Evolutionary conservation across 768 basidiomycete species (phyloP), one percentile per base, ranked within the genome.

Genomic region (Lentinula aciculospora): DNA sequence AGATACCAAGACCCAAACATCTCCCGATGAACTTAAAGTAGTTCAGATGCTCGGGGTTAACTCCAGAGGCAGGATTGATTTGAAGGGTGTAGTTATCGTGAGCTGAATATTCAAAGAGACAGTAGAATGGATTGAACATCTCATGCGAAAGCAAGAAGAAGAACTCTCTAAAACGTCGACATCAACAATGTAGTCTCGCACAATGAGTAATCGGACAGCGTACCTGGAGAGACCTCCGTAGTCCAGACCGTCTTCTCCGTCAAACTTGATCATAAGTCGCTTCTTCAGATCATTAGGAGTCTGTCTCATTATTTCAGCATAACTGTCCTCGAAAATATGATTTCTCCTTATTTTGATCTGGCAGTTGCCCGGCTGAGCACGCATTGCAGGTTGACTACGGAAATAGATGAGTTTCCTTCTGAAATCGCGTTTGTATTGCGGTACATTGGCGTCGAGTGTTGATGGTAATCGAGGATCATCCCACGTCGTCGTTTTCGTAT

Each of bases 121-220:
- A 98, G 75, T 99, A 98, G 82, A 99, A 98, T 23, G 97, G 97
- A 73, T 98, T 97, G 81, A 99, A 98, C 97, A 99, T 98, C 74
- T 98, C 97, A 71, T 99, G 97, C 32, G 96, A 98, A 48, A 99
- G 82, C 58, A 99, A 77, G 89, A 98, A 99, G 82, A 99, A 99
- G 81, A 98, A 99, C 75, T 99, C 97, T 78, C 95, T 96, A 72
- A 44, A 58, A 50, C 12, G 32, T 48, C 31, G 27, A 19, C 60
- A 42, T 31, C 44, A 60, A 3, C 48, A 57, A 57, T 21, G n/a
- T 44, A 27, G 1, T 34, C 54, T 40, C 4, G 47, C 23, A 39
- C 9, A 34, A 34, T 34, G 23, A 23, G 19, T 28, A 28, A 53
- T 21, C 13, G 12, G 19, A 39, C 42, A 42, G 73, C 83, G 36